phyloP scores from a whole-genome alignment of 1,284 basidiomycete species.

The Malassezia furfur region DNA sequence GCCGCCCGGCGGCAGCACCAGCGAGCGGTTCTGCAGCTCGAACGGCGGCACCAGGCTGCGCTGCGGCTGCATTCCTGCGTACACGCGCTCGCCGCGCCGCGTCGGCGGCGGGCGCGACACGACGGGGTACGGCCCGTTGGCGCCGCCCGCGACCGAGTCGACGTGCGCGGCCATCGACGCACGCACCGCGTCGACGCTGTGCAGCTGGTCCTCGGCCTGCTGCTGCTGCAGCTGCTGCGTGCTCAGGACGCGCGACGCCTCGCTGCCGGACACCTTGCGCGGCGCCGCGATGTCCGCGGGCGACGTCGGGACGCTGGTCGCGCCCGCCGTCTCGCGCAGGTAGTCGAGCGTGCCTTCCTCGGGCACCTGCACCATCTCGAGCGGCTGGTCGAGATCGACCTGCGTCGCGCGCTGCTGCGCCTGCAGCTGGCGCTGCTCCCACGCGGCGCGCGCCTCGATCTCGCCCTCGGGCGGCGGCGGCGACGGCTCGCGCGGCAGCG shows the following conservation, averaged over 20 bases:
- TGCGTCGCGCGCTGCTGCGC: constrained; percentile 20
- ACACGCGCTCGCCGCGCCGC: constrained; percentile 20
- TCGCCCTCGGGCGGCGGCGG: constrained; percentile 41
- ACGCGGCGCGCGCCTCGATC: constrained; percentile 41
- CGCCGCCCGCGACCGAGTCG: constrained; percentile 29
- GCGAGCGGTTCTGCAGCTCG: constrained; percentile 43
- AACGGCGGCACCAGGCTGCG: constrained; percentile 43
- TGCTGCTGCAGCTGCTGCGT: constrained; percentile 34
- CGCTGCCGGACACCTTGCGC: constrained; percentile 13
- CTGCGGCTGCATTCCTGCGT: constrained; percentile 41
- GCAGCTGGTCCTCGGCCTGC: constrained; percentile 32
- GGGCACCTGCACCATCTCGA: background rate
- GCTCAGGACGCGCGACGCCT: background rate
- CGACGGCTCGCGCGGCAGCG: constrained; percentile 26
- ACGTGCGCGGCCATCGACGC: constrained; percentile 28
- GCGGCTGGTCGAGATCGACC: constrained; percentile 5
- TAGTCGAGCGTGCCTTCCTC: background rate
- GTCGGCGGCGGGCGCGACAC: constrained; percentile 9
- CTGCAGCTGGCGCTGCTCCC: constrained; percentile 33
- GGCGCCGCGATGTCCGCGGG: background rate
- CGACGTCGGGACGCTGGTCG: background rate
- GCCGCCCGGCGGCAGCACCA: constrained; percentile 37
- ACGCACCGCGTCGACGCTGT: constrained; percentile 35
- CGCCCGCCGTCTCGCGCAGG: background rate
- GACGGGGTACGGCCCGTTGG: constrained; percentile 39